phyloP scores from a whole-genome alignment of 768 basidiomycete species.

The Gautieria morchelliformis region DNA sequence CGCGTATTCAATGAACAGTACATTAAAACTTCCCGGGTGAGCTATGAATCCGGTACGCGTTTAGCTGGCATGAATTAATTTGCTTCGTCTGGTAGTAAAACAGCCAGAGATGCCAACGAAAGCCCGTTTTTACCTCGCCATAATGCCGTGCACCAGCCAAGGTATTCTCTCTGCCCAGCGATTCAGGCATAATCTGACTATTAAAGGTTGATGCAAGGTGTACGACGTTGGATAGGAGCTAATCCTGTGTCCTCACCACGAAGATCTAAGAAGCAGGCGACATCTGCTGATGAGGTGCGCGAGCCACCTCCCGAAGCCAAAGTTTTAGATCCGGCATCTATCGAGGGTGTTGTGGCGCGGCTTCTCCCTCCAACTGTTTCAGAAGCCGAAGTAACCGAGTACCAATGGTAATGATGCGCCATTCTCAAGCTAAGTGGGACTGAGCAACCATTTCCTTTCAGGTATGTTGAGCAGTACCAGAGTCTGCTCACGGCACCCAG shows the following conservation, averaged over 20 bases:
- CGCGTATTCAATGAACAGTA: constrained; percentile 88
- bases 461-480: constrained; percentile 69
- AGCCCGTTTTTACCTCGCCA: constrained; percentile 71
- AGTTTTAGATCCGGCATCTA: constrained; percentile 29
- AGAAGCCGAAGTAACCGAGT: constrained; percentile 57
- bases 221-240: constrained; percentile 67
- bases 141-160: constrained; percentile 24
- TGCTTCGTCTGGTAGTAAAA: constrained; percentile 40
- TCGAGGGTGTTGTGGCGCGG: constrained; percentile 47
- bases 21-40: constrained; percentile 72
- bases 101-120: constrained; percentile 51
- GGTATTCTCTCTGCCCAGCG: constrained; percentile 17
- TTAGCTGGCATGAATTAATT: not conserved
- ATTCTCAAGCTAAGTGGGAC: not conserved
- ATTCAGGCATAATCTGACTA: not conserved
- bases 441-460: constrained; percentile 17
- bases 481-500: constrained; percentile 51
- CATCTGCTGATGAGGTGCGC: constrained; percentile 25
- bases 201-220: constrained; percentile 63
- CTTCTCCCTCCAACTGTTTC: constrained; percentile 57
- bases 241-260: constrained; percentile 34
- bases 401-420: constrained; percentile 45
- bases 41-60: constrained; percentile 17
- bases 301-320: constrained; percentile 25
- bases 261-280: constrained; percentile 28